A percentile compares a stretch with the other conserved stretches of the same genome.
Conservation (phyloP, 805 yeast species). For the Pichia phayaonensis region DNA sequence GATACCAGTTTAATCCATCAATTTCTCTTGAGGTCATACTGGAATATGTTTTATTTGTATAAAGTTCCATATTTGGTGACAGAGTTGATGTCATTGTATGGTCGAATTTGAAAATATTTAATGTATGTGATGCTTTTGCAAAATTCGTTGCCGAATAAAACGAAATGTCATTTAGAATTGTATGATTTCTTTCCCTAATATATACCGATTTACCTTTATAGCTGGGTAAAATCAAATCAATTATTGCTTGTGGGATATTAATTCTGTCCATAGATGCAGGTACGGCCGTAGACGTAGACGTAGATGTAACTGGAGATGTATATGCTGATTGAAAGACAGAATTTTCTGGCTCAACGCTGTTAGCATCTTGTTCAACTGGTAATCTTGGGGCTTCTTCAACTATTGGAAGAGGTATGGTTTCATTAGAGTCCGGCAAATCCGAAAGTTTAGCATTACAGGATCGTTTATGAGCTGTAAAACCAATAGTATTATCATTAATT, state of each 20-base stretch:
- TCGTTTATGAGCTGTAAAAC: neutral
- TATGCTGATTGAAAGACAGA: neutral
- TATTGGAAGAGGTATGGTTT: no score
- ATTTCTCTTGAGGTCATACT: neutral
- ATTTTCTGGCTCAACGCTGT: neutral
- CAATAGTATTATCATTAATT: no score
- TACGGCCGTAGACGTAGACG: neutral
- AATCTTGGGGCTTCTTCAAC: neutral
- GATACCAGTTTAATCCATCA: conserved; percentile 2
- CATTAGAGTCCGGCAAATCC: neutral
- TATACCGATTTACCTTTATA: neutral
- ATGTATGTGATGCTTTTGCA: neutral
- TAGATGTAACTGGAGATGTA: neutral
- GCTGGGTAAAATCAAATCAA: neutral
- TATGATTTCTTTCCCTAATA: neutral
- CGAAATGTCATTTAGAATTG: neutral
- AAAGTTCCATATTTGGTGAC: conserved; percentile 2
- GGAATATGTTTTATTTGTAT: neutral
- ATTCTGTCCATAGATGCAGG: neutral
- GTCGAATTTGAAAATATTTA: conserved; percentile 7
- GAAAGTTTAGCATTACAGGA: neutral
- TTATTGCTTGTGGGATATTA: neutral
- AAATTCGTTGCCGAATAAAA: neutral
- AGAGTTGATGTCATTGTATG: neutral
- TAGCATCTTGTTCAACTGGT: neutral